Base-by-base conservation (phyloP, 805 yeast species). In the Kluyveromyces nonfermentans region DNA sequence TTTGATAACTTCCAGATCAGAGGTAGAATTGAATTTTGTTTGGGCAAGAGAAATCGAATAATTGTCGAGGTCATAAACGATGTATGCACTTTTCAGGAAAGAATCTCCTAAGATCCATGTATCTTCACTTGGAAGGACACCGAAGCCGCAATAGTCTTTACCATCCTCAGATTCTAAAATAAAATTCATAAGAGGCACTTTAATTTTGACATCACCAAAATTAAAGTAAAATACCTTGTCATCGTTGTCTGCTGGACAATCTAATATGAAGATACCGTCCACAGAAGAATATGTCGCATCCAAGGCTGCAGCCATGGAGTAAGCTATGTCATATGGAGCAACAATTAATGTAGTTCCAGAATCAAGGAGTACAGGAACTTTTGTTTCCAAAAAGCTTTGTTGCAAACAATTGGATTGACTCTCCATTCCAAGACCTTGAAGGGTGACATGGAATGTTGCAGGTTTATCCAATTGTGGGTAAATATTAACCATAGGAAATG, bases 141-240 rank as follows among this genome's bases (percentile, higher is more conserved):
- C 77, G 35, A 75, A 55, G 1, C 69, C 74, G 62, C 80, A 76
- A 19, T 60, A 55, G 3, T 55, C 50, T 1, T 62, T 56, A 5
- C 53, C 49, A 8, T 48, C 40, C 25, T 52, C 52, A 5, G 60
- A 50, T 10, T 56, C 49, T 32, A 63, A 49, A 17, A 67, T 48
- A 31, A 67, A 53, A 42, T 64, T 55, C 2, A 42, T 22, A 18
- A 75, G 52, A 30, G 85, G 82, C 7, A 74, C 77, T 14, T 65
- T 56, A 45, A 82, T 75, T 8, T 59, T 54, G n/a, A 69, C 58
- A 5, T 86, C 88, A 46, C 78, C 77, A 62, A 83, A 78, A 51
- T 74, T 65, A 51, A 77, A 77, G 22, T 47, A 34, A 20, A 62
- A 56, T 10, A 47, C 47, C 4, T 54, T 49, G n/a, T 49, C 52